Evolutionary conservation across 106 monocot species (phyloP).

Genomic region (Acorus gramineus): DNA sequence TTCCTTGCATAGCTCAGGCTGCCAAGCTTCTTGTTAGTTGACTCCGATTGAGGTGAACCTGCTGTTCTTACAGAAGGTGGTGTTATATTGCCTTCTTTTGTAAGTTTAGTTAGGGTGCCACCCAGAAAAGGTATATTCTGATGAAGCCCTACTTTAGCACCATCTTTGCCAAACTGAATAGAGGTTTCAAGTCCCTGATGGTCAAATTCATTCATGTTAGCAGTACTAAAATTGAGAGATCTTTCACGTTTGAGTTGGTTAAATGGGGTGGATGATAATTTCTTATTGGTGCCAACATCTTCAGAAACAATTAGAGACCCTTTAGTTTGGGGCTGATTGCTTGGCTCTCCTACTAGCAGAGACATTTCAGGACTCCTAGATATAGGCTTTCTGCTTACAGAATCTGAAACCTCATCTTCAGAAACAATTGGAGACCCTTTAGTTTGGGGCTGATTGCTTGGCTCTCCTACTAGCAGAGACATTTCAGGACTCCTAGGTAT

Average conservation of each 20-base stretch:
- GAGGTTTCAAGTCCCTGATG: background rate
- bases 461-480: background rate
- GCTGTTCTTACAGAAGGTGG: background rate
- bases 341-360: background rate
- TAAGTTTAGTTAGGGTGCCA: background rate
- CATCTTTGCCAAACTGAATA: background rate
- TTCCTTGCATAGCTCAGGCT: constrained; percentile 24
- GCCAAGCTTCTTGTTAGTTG: constrained; percentile 12
- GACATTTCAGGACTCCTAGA: constrained; percentile 6
- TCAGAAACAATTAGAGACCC: constrained; percentile 3
- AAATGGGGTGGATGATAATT: constrained; percentile 7
- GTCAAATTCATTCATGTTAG: background rate
- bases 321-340: constrained; percentile 1
- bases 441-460: background rate
- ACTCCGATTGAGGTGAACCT: background rate
- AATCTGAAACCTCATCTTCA: background rate
- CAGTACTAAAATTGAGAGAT: background rate
- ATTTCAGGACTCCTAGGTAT: constrained; percentile 7
- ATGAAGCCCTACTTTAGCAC: background rate
- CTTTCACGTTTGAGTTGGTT: constrained; percentile 7
- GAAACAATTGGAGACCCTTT: background rate
- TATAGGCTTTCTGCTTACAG: constrained; percentile 5
- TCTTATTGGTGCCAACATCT: background rate
- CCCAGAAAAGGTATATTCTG: background rate
- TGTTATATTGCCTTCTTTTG: background rate